Percentiles rank a stretch among this genome's conserved stretches.
Evolutionary conservation across 495 filamentous ascomycete species (phyloP).

Genomic region (Aspergillus saccharolyticus): DNA sequence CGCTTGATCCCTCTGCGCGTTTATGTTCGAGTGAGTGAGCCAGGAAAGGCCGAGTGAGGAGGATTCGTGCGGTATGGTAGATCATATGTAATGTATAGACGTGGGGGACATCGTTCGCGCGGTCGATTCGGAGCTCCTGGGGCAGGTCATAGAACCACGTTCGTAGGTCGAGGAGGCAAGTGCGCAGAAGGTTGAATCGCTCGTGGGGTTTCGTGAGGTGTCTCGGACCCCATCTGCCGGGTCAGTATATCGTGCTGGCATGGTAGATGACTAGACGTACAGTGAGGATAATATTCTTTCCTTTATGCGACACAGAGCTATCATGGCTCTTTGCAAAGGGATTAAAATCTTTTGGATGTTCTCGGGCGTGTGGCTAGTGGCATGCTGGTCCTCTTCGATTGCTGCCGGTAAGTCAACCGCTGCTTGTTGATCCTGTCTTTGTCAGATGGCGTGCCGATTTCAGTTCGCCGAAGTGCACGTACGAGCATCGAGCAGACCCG

Average conservation of each 20-base stretch:
- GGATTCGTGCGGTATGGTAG: constrained; percentile 7
- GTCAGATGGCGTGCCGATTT: neutral
- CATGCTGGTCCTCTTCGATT: neutral
- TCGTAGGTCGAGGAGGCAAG: neutral
- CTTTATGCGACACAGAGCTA: neutral
- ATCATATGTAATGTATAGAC: constrained; percentile 10
- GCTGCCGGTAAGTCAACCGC: neutral
- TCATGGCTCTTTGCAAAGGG: neutral
- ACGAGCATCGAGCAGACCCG: constrained; percentile 1
- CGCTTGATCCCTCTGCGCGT: neutral
- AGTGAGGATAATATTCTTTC: constrained; percentile 5
- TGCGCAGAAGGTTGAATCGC: neutral
- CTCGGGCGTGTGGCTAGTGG: neutral
- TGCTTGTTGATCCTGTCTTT: constrained; percentile 1
- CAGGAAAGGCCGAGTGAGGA: constrained; percentile 5
- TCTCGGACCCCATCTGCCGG: neutral
- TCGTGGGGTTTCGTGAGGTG: neutral
- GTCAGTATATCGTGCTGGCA: neutral
- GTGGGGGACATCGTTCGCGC: neutral
- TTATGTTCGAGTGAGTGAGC: neutral
- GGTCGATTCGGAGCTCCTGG: constrained; percentile 3
- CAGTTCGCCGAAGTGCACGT: neutral
- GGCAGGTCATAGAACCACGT: neutral
- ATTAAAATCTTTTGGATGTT: neutral
- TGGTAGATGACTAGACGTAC: neutral